These are phyloP conservation scores for Auricularia auricula-judae DNA, from an alignment of 768 basidiomycete genomes.

Conservation along the genomic window DNA sequence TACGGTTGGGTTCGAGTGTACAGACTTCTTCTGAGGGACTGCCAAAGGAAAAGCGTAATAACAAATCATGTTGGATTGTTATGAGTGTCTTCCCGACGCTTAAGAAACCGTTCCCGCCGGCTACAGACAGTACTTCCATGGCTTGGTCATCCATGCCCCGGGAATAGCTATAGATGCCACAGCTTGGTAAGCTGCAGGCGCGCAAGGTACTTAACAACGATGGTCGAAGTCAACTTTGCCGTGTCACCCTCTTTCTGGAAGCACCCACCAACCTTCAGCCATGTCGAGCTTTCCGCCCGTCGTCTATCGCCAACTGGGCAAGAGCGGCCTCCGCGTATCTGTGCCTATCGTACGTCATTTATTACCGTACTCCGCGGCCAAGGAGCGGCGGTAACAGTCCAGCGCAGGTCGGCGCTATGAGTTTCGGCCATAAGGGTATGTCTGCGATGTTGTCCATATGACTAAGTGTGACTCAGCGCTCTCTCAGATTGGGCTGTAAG, in stretches of 20 bases:
- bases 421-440: conserved; percentile 11
- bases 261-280: neutral
- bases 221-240: too few species aligned
- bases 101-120: too few species aligned
- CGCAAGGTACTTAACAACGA: too few species aligned
- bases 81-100: too few species aligned
- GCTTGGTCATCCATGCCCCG: too few species aligned
- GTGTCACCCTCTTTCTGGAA: too few species aligned
- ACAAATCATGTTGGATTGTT: too few species aligned
- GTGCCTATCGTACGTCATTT: conserved; percentile 18
- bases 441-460: neutral
- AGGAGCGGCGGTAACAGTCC: conserved; percentile 19
- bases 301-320: conserved; percentile 20
- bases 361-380: conserved; percentile 9
- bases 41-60: too few species aligned
- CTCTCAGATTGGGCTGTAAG: neutral
- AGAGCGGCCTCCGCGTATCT: conserved; percentile 22
- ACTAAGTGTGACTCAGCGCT: neutral
- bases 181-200: too few species aligned
- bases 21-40: neutral
- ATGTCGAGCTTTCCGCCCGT: conserved; percentile 8
- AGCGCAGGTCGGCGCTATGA: conserved; percentile 18
- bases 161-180: too few species aligned
- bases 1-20: neutral
- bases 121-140: too few species aligned